These are phyloP conservation scores for Amanita molliuscula DNA, from an alignment of 768 basidiomycete species.

Conservation along the genomic window DNA sequence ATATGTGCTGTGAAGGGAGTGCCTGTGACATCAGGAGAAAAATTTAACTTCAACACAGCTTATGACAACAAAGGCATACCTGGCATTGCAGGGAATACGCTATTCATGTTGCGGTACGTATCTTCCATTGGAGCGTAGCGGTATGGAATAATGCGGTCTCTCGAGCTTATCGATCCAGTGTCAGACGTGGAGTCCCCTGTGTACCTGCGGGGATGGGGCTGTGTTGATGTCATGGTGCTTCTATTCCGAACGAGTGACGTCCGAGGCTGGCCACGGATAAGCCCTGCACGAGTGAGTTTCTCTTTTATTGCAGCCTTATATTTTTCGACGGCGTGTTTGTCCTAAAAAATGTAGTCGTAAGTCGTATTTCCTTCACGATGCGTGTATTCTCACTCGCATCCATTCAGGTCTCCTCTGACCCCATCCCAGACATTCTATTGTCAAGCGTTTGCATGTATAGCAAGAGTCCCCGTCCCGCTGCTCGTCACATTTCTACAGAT, in stretches of 20 bases:
- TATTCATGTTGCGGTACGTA: constrained; percentile 6
- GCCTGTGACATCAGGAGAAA: not conserved
- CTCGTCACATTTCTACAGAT: constrained; percentile 76
- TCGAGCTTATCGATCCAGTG: constrained; percentile 11
- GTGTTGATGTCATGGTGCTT: not conserved
- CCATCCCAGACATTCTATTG: constrained; percentile 80
- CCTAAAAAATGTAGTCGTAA: constrained; percentile 30
- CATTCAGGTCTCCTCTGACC: constrained; percentile 79
- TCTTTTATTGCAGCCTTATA: constrained; percentile 83
- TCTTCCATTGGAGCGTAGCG: constrained; percentile 1
- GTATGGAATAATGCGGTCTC: constrained; percentile 11
- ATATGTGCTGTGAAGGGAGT: constrained; percentile 15
- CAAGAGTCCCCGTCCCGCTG: constrained; percentile 74
- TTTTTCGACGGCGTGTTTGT: constrained; percentile 70
- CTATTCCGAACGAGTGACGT: constrained; percentile 19
- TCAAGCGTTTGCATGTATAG: constrained; percentile 69
- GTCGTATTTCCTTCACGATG: not conserved
- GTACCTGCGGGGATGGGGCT: constrained; percentile 6
- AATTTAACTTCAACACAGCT: not conserved
- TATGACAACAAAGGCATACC: constrained; percentile 20
- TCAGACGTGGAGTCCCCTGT: constrained; percentile 22
- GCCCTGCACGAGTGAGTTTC: constrained; percentile 64
- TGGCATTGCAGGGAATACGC: constrained; percentile 30
- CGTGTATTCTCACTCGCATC: constrained; percentile 53
- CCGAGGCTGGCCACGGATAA: constrained; percentile 77